Evolutionary conservation across 441 rosid species (phyloP), one percentile per base, ranked within the genome.

Genomic region (Brassica hybrid): DNA sequence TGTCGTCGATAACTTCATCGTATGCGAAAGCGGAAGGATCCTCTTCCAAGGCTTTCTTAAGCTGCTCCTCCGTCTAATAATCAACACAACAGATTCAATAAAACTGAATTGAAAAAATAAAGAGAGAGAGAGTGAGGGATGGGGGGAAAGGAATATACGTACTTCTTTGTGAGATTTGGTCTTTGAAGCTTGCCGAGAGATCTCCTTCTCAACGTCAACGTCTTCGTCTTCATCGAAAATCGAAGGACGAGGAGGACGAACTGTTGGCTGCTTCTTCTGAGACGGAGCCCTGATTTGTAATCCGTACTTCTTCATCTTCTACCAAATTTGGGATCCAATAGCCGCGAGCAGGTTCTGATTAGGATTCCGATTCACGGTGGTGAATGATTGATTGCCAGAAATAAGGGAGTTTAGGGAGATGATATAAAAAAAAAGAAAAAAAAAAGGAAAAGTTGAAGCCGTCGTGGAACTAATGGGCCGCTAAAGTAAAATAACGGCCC

Each of bases 1-100:
- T 92, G 65, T 89, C 87, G 59, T 94, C 97, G 66, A 88, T 92
- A 76, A 92, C 94, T 50, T 91, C 97, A 79, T 96, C 98, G 8
- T 93, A 96, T 36, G 92, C 88, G 73, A 94, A 96, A 64, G 88
- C 96, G 0, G 87, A 84, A n/a, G 99, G 96, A 69, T 96, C 99
- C 64, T 94, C 98, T 72, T 91, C 91, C 78, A 94, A 78, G 3
- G 96, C 94, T 80, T 91, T 89, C 83, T 86, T 91, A 67, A 91
- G 95, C 71, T 89, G 92, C 77, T 90, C 94, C 80, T 93, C 97
- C 17, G 88, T 79, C 99, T 93, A 77, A 43, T 43, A 43, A 43
- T 43, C 50, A 43, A 30, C 34, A 43, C 43, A 7, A 36, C 43
- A 36, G 43, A 36, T 36, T 36, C 11, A 11, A 2, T 1, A 12